Conservation (phyloP, 768 basidiomycete genomes). For the Rickenella mellea region DNA sequence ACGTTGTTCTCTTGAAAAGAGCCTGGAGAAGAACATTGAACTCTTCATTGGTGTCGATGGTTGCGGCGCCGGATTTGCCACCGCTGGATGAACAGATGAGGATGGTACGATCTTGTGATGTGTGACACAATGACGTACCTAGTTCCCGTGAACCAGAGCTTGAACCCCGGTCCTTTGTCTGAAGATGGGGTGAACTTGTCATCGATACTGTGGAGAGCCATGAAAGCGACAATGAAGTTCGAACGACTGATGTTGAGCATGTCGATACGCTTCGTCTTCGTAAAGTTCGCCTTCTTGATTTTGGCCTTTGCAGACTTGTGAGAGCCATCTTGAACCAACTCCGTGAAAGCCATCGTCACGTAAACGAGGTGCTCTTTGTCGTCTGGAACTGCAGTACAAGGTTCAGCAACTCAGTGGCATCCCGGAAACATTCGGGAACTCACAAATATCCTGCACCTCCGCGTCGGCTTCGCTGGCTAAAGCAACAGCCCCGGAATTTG, state of each 20-base stretch:
- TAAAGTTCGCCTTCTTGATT: constrained; percentile 1
- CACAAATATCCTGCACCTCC: no score
- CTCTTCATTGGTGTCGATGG: constrained; percentile 6
- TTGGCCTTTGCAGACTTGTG: no score
- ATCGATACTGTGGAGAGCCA: constrained; percentile 7
- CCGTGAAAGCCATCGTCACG: no score
- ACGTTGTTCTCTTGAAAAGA: constrained; percentile 5
- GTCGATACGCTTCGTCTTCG: constrained; percentile 1
- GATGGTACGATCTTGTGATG: not conserved
- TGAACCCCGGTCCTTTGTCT: constrained; percentile 14
- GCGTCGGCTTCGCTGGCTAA: no score
- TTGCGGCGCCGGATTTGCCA: constrained; percentile 4
- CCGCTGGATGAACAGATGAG: constrained; percentile 2
- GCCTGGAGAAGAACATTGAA: constrained; percentile 2
- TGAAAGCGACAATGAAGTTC: constrained; percentile 8
- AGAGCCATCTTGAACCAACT: no score
- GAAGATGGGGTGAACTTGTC: constrained; percentile 11
- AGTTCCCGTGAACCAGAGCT: constrained; percentile 14
- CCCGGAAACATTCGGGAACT: no score
- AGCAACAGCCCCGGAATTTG: no score
- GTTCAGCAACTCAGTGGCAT: no score
- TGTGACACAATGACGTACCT: constrained; percentile 8
- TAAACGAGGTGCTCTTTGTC: no score
- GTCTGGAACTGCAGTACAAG: no score
- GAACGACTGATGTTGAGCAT: not conserved